Evolutionary conservation across 305 asterid species (phyloP).

Genomic region (Plantago coronopus): DNA sequence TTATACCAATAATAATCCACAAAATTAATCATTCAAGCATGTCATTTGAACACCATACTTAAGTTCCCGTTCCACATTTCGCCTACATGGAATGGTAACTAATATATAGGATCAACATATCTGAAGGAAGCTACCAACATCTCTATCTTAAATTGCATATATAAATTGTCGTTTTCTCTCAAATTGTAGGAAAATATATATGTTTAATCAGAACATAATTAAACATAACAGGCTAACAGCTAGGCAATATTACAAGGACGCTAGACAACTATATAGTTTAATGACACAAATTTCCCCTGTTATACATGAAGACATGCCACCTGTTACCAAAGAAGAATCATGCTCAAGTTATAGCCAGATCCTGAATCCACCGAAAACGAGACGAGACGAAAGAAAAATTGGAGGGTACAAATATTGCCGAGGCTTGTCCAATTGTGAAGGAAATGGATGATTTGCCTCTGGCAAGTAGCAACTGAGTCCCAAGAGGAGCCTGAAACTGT

Average conservation of each 20-base stretch:
- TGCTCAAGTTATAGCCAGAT: constrained; percentile 16
- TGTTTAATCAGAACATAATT: too few relatives aligned
- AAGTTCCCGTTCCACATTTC: too few relatives aligned
- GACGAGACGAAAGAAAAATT: constrained; percentile 29
- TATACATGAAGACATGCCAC: constrained; percentile 36
- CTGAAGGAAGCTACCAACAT: too few relatives aligned
- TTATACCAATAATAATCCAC: background rate
- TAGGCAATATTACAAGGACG: too few relatives aligned
- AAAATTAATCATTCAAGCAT: background rate
- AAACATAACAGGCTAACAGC: too few relatives aligned
- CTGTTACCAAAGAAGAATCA: constrained; percentile 34
- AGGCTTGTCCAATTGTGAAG: constrained; percentile 31
- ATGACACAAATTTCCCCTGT: constrained; percentile 63
- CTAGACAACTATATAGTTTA: constrained; percentile 59
- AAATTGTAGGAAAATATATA: too few relatives aligned
- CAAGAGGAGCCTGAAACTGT: constrained; percentile 33
- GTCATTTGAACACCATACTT: background rate
- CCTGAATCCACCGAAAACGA: constrained; percentile 29
- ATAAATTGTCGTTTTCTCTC: too few relatives aligned
- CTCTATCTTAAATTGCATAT: too few relatives aligned
- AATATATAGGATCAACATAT: too few relatives aligned
- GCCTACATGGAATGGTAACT: too few relatives aligned
- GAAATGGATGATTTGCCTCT: constrained; percentile 34
- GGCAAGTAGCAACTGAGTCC: constrained; percentile 35
- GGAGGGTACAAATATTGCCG: constrained; percentile 27